A percentile compares a stretch with the other conserved stretches of the same genome.
phyloP scores from a whole-genome alignment of 768 basidiomycete species.

The Amanita brunnescens region DNA sequence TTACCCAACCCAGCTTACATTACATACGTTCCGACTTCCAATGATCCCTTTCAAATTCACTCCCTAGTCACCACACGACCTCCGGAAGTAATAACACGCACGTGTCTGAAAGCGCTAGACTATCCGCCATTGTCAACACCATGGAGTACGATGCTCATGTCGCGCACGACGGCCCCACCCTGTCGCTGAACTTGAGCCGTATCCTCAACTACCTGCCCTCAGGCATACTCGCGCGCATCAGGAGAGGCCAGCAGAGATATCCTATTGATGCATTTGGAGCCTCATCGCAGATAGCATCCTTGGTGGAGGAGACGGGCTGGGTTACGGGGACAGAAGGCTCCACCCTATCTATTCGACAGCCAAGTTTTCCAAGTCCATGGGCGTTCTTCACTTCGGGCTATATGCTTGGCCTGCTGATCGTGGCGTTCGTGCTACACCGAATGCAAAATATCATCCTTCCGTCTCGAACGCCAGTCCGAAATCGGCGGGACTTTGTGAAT shows the following conservation, averaged over 20 bases:
- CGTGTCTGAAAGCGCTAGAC: neutral
- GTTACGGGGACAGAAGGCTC: neutral
- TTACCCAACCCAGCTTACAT: too few species aligned
- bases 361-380: constrained; percentile 50
- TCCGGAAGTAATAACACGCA: neutral
- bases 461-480: constrained; percentile 28
- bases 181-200: constrained; percentile 3
- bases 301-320: constrained; percentile 1
- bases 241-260: constrained; percentile 1
- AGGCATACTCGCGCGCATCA: neutral
- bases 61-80: neutral
- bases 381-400: constrained; percentile 71
- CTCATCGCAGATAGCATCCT: constrained; percentile 1
- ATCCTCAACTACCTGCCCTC: constrained; percentile 5
- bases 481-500: constrained; percentile 2
- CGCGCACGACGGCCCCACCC: neutral
- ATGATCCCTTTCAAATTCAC: too few species aligned
- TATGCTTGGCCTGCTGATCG: constrained; percentile 53
- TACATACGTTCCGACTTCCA: too few species aligned
- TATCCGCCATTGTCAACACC: neutral
- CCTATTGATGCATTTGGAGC: neutral
- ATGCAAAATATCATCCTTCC: constrained; percentile 76
- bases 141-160: constrained; percentile 4
- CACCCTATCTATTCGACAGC: neutral
- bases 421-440: constrained; percentile 64